Conservation (phyloP, 169 alveolate species). For the Cryptosporidium xiaoi region DNA sequence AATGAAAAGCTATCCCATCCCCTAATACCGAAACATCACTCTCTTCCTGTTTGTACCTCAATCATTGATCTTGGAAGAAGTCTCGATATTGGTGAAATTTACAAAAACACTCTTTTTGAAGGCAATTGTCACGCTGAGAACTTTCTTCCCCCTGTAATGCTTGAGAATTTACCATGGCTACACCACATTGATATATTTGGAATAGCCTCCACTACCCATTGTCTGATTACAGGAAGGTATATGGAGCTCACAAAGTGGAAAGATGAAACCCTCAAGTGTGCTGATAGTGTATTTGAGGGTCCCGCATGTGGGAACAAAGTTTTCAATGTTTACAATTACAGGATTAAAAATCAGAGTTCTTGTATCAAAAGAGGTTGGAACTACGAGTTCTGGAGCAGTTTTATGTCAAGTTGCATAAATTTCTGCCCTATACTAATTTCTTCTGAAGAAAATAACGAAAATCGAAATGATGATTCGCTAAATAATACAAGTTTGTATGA, state of each 20-base stretch:
- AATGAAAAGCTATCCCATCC: conserved; percentile 23
- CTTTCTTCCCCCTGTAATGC: conserved; percentile 64
- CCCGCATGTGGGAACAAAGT: background rate
- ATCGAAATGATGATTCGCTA: background rate
- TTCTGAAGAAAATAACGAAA: background rate
- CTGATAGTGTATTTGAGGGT: background rate
- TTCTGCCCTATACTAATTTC: conserved; percentile 38
- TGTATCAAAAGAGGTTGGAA: conserved; percentile 69
- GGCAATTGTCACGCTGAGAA: conserved; percentile 65
- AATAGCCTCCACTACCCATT: conserved; percentile 50
- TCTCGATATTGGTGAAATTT: conserved; percentile 61
- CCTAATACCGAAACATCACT: conserved; percentile 20
- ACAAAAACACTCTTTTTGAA: conserved; percentile 51
- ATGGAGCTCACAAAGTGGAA: conserved; percentile 68
- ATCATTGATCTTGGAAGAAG: conserved; percentile 72
- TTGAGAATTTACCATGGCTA: conserved; percentile 65
- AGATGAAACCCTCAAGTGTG: conserved; percentile 22
- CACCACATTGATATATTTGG: conserved; percentile 71
- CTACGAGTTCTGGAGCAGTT: conserved; percentile 35
- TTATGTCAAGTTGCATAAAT: conserved; percentile 38
- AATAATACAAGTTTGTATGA: background rate
- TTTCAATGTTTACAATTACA: conserved; percentile 35
- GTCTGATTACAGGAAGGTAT: conserved; percentile 68
- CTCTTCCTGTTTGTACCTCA: conserved; percentile 27
- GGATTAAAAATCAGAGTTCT: conserved; percentile 48